Base-by-base conservation (phyloP, 768 basidiomycete genomes). In the Fibroporia radiculosa region DNA sequence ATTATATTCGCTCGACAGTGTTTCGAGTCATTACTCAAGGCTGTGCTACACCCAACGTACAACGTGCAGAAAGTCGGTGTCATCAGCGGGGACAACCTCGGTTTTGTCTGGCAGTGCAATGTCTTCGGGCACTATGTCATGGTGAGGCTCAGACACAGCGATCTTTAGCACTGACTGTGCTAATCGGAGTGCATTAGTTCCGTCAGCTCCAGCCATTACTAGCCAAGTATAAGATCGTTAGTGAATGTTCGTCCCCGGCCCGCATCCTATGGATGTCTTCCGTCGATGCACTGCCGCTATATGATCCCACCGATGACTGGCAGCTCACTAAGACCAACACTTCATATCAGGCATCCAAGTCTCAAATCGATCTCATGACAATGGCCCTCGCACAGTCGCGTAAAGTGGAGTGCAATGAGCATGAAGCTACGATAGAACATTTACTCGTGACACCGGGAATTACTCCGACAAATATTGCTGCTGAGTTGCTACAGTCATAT, bases 81-180 rank as follows among this genome's bases (percentile, higher is more conserved):
- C 49, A 52, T 72, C 39, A 85, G 77, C 50, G 62, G 64, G 3
- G 87, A 93, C 51, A 79, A 82, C 5, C 63, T 90, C 0, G 90
- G 90, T 2, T 82, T 74, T 73, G 75, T 81, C 6, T 93, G 88
- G 86, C 86, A 91, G 57, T 84, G 78, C 48, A 92, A 92, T 54
- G 65, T 90, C 22, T 90, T 92, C 45, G 80, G 82, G 0, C 88
- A 91, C 61, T 92, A 82, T 57, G 72, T 72, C 23, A 63, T 93
- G 52, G 89, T 91, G 56, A 44, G 82, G 72, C 4, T 23, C 31
- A 34, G 16, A 19, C 22, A 33, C 39, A 19, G 13, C n/a, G 20
- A 12, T 27, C 8, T 27, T 19, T 18, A 6, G 3, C 23, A 12
- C 23, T 40, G 16, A 27, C 22, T 24, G 14, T 8, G 13, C 16